phyloP scores from a whole-genome alignment of 805 yeast genomes.

The Ogataea methanolica region DNA sequence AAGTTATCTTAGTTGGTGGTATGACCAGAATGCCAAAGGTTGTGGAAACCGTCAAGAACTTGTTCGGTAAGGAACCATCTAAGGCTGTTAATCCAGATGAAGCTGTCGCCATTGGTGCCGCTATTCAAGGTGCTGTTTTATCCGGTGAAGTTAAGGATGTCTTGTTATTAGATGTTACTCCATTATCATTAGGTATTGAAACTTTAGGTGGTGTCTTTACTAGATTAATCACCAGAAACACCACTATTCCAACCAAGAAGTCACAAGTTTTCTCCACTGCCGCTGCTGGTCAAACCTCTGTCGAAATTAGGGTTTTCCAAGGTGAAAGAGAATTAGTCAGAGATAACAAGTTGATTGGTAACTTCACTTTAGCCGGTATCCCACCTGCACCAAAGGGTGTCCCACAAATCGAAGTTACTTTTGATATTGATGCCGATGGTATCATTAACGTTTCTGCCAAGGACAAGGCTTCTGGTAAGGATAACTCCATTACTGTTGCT shows the following conservation, averaged over 20 bases:
- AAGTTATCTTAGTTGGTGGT: constrained; percentile 78
- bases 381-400: constrained; percentile 99
- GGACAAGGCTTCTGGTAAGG: constrained; percentile 75
- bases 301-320: constrained; percentile 92
- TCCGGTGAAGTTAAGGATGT: constrained; percentile 82
- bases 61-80: constrained; percentile 63
- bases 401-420: constrained; percentile 96
- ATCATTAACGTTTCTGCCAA: constrained; percentile 87
- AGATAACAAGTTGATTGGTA: constrained; percentile 95
- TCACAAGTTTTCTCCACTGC: constrained; percentile 95
- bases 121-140: constrained; percentile 82
- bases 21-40: constrained; percentile 89
- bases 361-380: constrained; percentile 92
- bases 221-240: constrained; percentile 96
- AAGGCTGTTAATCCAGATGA: constrained; percentile 84
- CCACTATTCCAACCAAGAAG: constrained; percentile 96
- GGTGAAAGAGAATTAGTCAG: constrained; percentile 97
- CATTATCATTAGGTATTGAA: constrained; percentile 95
- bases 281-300: constrained; percentile 99
- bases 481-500: constrained; percentile 69
- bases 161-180: constrained; percentile 80
- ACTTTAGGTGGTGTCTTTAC: constrained; percentile 99
- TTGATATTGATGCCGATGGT: constrained; percentile 96
- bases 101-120: constrained; percentile 90
- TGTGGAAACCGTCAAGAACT: constrained; percentile 51